These are phyloP conservation scores for Leccinum boreale DNA, from an alignment of 768 basidiomycete species.

Conservation along the genomic window DNA sequence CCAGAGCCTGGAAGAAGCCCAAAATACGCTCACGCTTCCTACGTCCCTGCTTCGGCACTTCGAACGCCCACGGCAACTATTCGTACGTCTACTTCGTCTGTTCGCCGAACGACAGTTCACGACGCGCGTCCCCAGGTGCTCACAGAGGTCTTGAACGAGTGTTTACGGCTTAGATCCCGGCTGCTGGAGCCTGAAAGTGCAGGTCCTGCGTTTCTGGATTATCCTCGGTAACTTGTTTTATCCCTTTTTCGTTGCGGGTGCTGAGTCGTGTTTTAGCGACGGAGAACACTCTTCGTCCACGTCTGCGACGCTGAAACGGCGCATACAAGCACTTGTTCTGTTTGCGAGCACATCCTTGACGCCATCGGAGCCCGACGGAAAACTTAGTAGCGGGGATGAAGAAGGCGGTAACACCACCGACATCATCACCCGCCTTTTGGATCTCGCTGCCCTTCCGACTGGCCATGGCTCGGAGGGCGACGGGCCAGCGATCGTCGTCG, in stretches of 20 bases:
- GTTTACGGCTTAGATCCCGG: conserved; percentile 50
- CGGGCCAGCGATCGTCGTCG: conserved; percentile 42
- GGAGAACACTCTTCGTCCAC: conserved; percentile 52
- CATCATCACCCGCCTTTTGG: conserved; percentile 48
- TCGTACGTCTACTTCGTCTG: conserved; percentile 36
- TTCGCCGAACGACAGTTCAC: background rate
- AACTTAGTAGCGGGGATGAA: conserved; percentile 3
- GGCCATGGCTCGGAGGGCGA: conserved; percentile 33
- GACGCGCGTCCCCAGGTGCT: conserved; percentile 45
- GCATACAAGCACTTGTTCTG: conserved; percentile 64
- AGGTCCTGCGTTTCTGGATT: conserved; percentile 52
- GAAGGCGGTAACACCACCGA: conserved; percentile 35
- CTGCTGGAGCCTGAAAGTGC: conserved; percentile 37
- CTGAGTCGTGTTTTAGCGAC: conserved; percentile 39
- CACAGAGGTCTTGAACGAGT: conserved; percentile 64
- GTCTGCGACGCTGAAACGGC: conserved; percentile 47
- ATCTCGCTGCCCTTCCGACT: conserved; percentile 39
- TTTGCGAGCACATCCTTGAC: conserved; percentile 58
- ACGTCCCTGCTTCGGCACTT: conserved; percentile 61
- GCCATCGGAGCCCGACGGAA: conserved; percentile 20
- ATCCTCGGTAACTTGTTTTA: conserved; percentile 39
- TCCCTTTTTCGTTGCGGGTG: background rate
- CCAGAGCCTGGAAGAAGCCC: conserved; percentile 57
- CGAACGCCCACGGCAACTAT: conserved; percentile 44
- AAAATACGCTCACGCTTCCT: conserved; percentile 60